Base-by-base conservation (phyloP, 176 grass and related monocot genomes). In the Oryza meridionalis region DNA sequence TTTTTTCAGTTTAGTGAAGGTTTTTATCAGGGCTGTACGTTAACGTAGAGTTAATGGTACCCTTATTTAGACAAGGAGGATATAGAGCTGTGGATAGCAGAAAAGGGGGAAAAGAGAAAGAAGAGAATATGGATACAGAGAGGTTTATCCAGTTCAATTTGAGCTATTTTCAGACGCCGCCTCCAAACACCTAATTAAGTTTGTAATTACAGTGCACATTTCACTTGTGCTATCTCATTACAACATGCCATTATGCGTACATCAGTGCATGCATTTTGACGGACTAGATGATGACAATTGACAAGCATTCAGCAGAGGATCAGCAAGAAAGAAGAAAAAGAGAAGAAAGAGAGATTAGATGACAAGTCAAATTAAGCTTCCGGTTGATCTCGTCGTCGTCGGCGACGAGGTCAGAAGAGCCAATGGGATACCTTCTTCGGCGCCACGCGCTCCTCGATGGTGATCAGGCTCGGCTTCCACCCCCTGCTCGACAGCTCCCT, bases 391-490 rank as follows among this genome's bases (percentile, higher is more conserved):
- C 70, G 10, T 27, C 13, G 75, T 70, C 70, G 10, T 27, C 13
- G 75, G 50, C 55, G 32, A 47, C 21, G 44, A 33, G 11, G 6
- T 91, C 83, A 94, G 90, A 92, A 84, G 9, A 96, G 86, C 96
- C 96, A 98, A 78, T 98, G 96, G 10, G 96, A 43, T 63, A 78
- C 75, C 91, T 95, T 98, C 91, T 85, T 90, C 37, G 67, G 64
- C 14, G 83, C 69, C 0, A 69, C 85, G 32, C 78, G 90, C 91
- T 98, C 96, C 43, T 91, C 89, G 59, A 98, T 98, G 37, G 96
- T 98, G 16, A 79, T 69, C 15, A 98, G 76, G 87, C 82, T 93
- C n/a, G 96, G 96, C 79, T 95, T 95, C 96, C 96, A 98, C 16
- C 91, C 93, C 74, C 83, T 90, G 83, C 77, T 78, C 9, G 96